Evolutionary conservation across 768 basidiomycete species (phyloP), one percentile per base, ranked within the genome.

Genomic region (Tylopilus sp.): DNA sequence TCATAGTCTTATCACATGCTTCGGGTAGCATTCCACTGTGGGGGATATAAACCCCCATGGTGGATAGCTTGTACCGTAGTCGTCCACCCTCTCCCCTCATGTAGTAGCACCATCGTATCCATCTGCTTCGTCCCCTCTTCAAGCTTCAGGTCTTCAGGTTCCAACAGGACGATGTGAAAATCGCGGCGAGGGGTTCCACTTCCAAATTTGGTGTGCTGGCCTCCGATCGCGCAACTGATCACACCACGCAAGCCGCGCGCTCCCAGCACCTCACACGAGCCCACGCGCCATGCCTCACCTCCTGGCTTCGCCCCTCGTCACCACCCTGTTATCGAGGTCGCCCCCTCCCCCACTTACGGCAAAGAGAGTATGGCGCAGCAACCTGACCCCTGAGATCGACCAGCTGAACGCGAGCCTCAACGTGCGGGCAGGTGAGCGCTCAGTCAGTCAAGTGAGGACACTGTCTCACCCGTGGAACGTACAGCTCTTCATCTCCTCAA

Each of bases 331-430:
- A 38, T 30, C 59, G 3, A 51, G 57, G 40, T 47, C 57, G 4
- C 53, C 54, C 4, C 53, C 39, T 17, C 38, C 57, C 3, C 50
- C 57, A 21, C 58, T 65, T 30, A 45, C 52, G 5, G 43, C 54
- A 11, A 23, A 49, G 6, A 28, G 10, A 28, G 28, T 28, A 5
- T 28, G 28, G 28, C 28, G 28, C 28, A 10, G 28, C 15, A 36
- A 55, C 28, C 48, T 64, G 35, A 62, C 53, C 20, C 45, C 50
- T 6, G 45, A 53, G 3, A 63, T 65, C 11, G 58, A 65, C 40
- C 40, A 53, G 17, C 53, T 59, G 40, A 25, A 53, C 6, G 64
- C 28, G 5, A 28, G 42, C 18, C 42, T 50, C 47, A 59, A 55
- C 31, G 28, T 63, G 25, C 50, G 50, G 9, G 58, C 54, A 40